These are phyloP conservation scores for Chlamydomonas sp. DNA, from an alignment of 139 green algal species.

Conservation along the genomic window DNA sequence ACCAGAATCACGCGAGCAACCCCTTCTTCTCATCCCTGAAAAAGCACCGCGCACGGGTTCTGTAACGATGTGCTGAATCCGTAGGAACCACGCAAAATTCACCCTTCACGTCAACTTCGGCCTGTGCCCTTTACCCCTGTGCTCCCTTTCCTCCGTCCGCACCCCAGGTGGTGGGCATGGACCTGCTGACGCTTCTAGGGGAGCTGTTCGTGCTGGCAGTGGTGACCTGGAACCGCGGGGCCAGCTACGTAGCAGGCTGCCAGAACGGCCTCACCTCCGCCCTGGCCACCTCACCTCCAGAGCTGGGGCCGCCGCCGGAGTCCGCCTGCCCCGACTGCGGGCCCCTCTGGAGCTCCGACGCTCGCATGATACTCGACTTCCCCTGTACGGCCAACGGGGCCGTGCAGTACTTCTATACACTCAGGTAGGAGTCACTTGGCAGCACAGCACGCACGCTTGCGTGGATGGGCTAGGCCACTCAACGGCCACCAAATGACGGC, in stretches of 20 bases:
- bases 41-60: too few species aligned
- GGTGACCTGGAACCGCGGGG: background rate
- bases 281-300: background rate
- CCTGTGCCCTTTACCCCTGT: too few species aligned
- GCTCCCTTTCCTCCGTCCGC: too few species aligned
- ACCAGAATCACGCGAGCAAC: too few species aligned
- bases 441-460: background rate
- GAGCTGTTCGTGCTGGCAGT: conserved; percentile 15
- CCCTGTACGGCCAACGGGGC: background rate
- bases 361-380: background rate
- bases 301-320: background rate
- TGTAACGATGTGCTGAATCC: too few species aligned
- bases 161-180: background rate
- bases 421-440: background rate
- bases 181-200: background rate
- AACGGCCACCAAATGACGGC: too few species aligned
- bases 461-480: background rate
- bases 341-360: background rate
- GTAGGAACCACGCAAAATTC: too few species aligned
- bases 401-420: conserved; percentile 16
- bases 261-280: background rate
- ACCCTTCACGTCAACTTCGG: too few species aligned
- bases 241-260: conserved; percentile 9
- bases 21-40: too few species aligned
- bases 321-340: background rate